Percentiles rank a stretch among this genome's conserved stretches.
Conservation (phyloP, 2,329 filamentous ascomycete species). For the Penicillium verrucosum region DNA sequence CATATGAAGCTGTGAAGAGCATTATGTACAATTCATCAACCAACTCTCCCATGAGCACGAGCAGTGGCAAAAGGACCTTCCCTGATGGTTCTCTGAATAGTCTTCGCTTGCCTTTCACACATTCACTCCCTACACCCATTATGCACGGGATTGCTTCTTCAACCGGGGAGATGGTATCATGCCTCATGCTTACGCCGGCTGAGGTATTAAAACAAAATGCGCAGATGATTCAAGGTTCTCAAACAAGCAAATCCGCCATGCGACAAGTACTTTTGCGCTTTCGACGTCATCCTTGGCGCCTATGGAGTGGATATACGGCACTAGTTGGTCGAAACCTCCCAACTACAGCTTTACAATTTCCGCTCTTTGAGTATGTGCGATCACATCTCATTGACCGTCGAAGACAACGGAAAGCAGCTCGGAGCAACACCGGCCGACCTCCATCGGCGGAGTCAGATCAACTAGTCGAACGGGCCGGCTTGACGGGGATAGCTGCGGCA, state of each 20-base stretch:
- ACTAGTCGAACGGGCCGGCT: slow-evolving; percentile 63
- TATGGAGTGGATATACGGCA: slow-evolving; percentile 72
- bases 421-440: background rate
- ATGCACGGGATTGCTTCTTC: slow-evolving; percentile 73
- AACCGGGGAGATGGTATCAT: slow-evolving; percentile 77
- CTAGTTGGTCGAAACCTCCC: slow-evolving; percentile 79
- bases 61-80: background rate
- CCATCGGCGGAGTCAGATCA: slow-evolving; percentile 19
- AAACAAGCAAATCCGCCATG: slow-evolving; percentile 45
- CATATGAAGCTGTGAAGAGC: slow-evolving; percentile 74
- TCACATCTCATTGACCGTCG: slow-evolving; percentile 49
- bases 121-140: slow-evolving; percentile 61
- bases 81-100: background rate
- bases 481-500: slow-evolving; percentile 73
- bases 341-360: slow-evolving; percentile 85
- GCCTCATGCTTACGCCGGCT: slow-evolving; percentile 79
- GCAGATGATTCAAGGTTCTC: slow-evolving; percentile 63
- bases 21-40: slow-evolving; percentile 54
- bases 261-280: slow-evolving; percentile 58
- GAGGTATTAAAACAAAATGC: slow-evolving; percentile 94
- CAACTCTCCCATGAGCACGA: slow-evolving; percentile 3
- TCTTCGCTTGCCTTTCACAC: slow-evolving; percentile 26
- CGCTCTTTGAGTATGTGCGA: slow-evolving; percentile 74
- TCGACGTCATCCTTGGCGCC: slow-evolving; percentile 52
- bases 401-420: slow-evolving; percentile 26